These are phyloP conservation scores for Trichosporon ovoides DNA, from an alignment of 1,284 basidiomycete species.

Conservation along the genomic window DNA sequence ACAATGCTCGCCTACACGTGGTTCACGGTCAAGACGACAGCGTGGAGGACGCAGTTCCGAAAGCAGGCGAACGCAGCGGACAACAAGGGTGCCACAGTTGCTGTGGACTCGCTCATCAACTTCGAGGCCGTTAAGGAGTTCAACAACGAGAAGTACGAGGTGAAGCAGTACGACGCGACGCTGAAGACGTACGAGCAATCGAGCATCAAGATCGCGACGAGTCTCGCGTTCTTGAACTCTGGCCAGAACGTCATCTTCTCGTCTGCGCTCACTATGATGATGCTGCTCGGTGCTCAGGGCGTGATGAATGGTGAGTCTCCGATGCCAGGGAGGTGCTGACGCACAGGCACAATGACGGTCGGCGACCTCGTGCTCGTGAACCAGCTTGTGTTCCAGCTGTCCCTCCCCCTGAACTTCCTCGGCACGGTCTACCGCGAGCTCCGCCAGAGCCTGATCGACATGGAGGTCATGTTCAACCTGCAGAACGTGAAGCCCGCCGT, in stretches of 20 bases:
- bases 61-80: constrained; percentile 93
- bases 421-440: constrained; percentile 96
- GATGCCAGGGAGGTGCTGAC: constrained; percentile 11
- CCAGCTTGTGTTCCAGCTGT: constrained; percentile 97
- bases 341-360: constrained; percentile 86
- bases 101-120: constrained; percentile 93
- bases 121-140: constrained; percentile 99
- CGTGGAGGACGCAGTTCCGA: constrained; percentile 92
- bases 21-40: constrained; percentile 94
- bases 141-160: constrained; percentile 91
- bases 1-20: constrained; percentile 91
- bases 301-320: constrained; percentile 76
- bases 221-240: constrained; percentile 86
- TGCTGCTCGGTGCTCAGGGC: constrained; percentile 94
- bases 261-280: constrained; percentile 83
- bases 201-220: constrained; percentile 91
- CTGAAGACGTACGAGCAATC: constrained; percentile 83
- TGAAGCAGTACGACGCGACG: constrained; percentile 86
- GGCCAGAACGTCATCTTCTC: constrained; percentile 97
- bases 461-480: constrained; percentile 92
- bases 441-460: constrained; percentile 89
- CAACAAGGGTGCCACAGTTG: constrained; percentile 88
- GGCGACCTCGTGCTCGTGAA: constrained; percentile 99
- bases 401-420: constrained; percentile 91
- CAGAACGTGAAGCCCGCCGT: constrained; percentile 67